Evolutionary conservation across 2,329 filamentous ascomycete species (phyloP).

Genomic region (Exophiala mesophila): DNA sequence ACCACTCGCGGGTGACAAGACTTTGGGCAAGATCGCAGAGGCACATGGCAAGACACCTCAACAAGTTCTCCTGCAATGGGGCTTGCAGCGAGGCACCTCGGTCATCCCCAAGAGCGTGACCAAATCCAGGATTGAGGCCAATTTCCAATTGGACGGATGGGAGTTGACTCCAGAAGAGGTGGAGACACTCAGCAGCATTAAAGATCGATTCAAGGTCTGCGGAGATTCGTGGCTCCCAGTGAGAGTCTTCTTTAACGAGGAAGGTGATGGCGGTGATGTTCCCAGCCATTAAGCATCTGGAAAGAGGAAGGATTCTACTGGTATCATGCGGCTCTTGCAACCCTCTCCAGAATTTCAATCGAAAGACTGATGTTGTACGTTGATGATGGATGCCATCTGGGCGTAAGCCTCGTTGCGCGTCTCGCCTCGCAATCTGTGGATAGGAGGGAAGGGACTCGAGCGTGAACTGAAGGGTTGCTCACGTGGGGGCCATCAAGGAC

Average conservation of each 20-base stretch:
- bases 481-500: no score
- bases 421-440: no score
- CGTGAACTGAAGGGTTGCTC: no score
- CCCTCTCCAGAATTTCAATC: no score
- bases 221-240: slow-evolving; percentile 57
- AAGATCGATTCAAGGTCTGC: slow-evolving; percentile 78
- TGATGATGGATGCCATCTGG: not conserved
- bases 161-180: slow-evolving; percentile 68
- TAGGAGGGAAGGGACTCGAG: no score
- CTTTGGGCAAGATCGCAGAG: slow-evolving; percentile 25
- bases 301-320: not conserved
- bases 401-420: no score
- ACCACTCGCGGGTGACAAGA: slow-evolving; percentile 54
- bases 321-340: no score
- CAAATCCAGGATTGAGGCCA: slow-evolving; percentile 65
- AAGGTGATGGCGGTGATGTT: slow-evolving; percentile 19
- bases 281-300: slow-evolving; percentile 15
- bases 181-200: slow-evolving; percentile 60
- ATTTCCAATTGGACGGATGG: slow-evolving; percentile 73
- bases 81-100: slow-evolving; percentile 65
- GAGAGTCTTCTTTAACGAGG: slow-evolving; percentile 64
- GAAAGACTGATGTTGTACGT: not conserved
- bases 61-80: slow-evolving; percentile 76
- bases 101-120: slow-evolving; percentile 84
- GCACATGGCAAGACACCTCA: slow-evolving; percentile 40